Evolutionary conservation across 1,284 basidiomycete genomes (phyloP).

Genomic region (Puccinia polysora): DNA sequence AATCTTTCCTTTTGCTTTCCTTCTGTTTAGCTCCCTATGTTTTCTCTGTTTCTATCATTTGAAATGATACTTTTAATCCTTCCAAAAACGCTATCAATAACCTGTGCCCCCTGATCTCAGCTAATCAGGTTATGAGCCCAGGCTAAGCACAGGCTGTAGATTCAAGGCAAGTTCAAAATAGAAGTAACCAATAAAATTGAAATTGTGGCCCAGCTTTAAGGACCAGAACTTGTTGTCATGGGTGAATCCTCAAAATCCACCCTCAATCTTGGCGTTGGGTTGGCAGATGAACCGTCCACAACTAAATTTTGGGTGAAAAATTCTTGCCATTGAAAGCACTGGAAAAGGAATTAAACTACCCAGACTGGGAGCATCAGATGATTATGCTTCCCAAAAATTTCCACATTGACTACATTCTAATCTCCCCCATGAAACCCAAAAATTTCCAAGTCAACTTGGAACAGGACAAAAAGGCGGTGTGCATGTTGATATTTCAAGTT

Average conservation of each 20-base stretch:
- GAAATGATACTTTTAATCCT: too few species aligned
- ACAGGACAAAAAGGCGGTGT: conserved; percentile 5
- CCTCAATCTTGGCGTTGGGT: neutral
- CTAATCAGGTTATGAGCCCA: conserved; percentile 21
- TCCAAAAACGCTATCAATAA: too few species aligned
- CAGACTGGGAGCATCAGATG: conserved; percentile 11
- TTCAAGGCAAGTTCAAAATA: conserved; percentile 1
- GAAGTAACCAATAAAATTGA: neutral
- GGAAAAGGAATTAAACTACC: neutral
- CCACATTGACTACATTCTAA: conserved; percentile 12
- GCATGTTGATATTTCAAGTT: conserved; percentile 3
- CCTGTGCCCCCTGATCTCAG: neutral
- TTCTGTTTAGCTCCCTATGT: too few species aligned
- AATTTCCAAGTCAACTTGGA: neutral
- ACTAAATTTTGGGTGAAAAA: neutral
- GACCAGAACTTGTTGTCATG: too few species aligned
- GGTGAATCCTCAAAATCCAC: neutral
- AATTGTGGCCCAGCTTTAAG: too few species aligned
- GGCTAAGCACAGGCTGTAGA: neutral
- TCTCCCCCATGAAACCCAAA: neutral
- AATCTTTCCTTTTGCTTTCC: too few species aligned
- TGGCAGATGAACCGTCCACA: neutral
- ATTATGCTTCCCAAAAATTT: neutral
- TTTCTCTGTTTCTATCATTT: too few species aligned
- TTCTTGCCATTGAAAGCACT: neutral